Evolutionary conservation across 805 yeast species (phyloP), one percentile per base, ranked within the genome.

Genomic region (Wickerhamomyces bovis): DNA sequence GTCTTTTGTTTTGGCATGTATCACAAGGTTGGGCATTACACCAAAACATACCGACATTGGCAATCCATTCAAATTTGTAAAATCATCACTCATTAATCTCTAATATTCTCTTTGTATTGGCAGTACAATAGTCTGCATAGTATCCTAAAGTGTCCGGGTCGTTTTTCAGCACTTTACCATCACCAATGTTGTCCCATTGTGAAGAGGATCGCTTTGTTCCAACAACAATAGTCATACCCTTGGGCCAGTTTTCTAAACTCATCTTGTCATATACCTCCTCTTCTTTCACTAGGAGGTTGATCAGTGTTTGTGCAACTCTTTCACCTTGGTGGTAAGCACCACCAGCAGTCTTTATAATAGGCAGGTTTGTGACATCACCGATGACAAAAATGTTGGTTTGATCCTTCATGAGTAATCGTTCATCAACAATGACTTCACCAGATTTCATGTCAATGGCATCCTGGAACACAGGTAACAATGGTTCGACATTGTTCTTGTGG

Each of bases 291-390:
- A 52, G 9, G 11, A 58, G 18, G 39, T 59, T 56, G 33, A 44
- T 44, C 31, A 58, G 11, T 6, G 52, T 47, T 28, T 53, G 44
- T 3, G 58, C 57, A n/a, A 52, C 61, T 30, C 41, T 35, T 13
- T 45, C 46, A 20, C 62, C 63, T 28, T 56, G 58, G 16, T 46
- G 52, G 48, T 48, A 59, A 10, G 74, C 74, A 51, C 67, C 69
- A 3, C 73, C 73, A 6, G 73, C 72, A 4, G 69, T 65, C 53
- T 70, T 70, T 47, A 70, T 66, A 36, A 69, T 65, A n/a, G 64
- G 64, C 23, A 64, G 44, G 23, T 66, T 63, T 12, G 56, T 58
- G 28, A 69, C 49, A 49, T 70, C 74, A 20, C 75, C 74, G 25
- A 65, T 52, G 38, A 65, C 68, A 53, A 66, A 70, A 12, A 70